Percentiles rank a stretch among this genome's conserved stretches.
phyloP scores from a whole-genome alignment of 257 asterid species.

The Oldenlandia corymbosa region DNA sequence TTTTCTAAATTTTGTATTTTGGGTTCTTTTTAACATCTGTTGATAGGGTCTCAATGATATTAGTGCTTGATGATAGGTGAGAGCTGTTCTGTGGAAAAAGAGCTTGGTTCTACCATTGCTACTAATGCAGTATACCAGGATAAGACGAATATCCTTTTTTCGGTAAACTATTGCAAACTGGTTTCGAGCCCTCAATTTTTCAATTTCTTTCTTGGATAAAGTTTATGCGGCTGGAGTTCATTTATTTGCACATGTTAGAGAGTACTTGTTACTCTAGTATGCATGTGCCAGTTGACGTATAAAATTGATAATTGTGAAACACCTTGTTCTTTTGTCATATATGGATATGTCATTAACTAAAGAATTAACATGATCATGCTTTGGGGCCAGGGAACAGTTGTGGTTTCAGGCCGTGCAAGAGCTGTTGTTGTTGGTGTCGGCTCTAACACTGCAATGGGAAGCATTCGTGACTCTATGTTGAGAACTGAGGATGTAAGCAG shows the following conservation, averaged over 20 bases:
- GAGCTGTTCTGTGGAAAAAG: slow-evolving; percentile 97
- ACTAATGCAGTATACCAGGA: slow-evolving; percentile 98
- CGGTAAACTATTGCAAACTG: slow-evolving; percentile 52
- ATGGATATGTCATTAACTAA: not conserved
- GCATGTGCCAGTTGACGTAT: too few species aligned
- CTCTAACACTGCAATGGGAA: slow-evolving; percentile 99
- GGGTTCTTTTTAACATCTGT: slow-evolving; percentile 8
- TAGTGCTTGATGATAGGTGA: slow-evolving; percentile 61
- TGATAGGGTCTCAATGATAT: slow-evolving; percentile 16
- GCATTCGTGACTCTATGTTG: slow-evolving; percentile 95
- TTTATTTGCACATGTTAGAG: too few species aligned
- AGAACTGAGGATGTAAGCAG: slow-evolving; percentile 84
- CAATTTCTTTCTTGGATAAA: too few species aligned
- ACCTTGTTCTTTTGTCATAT: not conserved
- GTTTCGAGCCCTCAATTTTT: too few species aligned
- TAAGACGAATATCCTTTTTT: slow-evolving; percentile 90
- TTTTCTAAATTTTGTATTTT: too few species aligned
- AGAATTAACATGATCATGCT: not conserved
- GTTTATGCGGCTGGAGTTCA: too few species aligned
- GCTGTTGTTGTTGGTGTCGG: slow-evolving; percentile 93
- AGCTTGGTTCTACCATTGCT: slow-evolving; percentile 62
- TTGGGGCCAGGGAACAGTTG: slow-evolving; percentile 79
- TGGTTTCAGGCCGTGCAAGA: slow-evolving; percentile 94
- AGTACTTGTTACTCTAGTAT: too few species aligned
- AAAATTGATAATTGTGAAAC: not conserved